Evolutionary conservation across 2,329 filamentous ascomycete species (phyloP).

Genomic region (Aaosphaeria arxii): DNA sequence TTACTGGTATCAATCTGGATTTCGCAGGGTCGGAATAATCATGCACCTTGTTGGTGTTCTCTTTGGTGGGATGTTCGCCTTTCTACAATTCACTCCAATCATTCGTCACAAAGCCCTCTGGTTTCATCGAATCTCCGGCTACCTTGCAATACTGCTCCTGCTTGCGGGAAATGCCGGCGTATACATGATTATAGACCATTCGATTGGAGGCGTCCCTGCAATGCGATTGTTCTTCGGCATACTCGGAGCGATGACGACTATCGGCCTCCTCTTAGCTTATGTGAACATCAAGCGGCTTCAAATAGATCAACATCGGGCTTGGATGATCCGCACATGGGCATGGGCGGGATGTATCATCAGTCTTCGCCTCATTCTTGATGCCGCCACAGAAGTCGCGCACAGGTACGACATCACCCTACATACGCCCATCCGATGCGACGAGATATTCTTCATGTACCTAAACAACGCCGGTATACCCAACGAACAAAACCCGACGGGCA

Average conservation of each 20-base stretch:
- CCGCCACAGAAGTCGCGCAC: too few species aligned
- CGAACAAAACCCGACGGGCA: too few species aligned
- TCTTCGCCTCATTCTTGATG: too few species aligned
- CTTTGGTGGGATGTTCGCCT: slow-evolving; percentile 39
- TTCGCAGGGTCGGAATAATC: slow-evolving; percentile 34
- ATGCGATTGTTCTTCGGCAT: slow-evolving; percentile 47
- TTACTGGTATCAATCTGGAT: slow-evolving; percentile 40
- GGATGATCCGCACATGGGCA: slow-evolving; percentile 55
- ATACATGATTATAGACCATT: slow-evolving; percentile 51
- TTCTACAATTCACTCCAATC: slow-evolving; percentile 43
- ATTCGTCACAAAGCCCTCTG: slow-evolving; percentile 48
- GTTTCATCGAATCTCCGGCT: slow-evolving; percentile 61
- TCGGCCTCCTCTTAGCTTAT: slow-evolving; percentile 47
- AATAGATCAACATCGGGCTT: slow-evolving; percentile 62
- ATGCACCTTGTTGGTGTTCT: slow-evolving; percentile 43
- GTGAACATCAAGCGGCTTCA: slow-evolving; percentile 59
- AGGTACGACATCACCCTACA: too few species aligned
- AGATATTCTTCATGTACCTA: too few species aligned
- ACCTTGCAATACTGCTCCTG: slow-evolving; percentile 51
- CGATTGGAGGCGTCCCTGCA: slow-evolving; percentile 55
- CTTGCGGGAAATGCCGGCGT: slow-evolving; percentile 48
- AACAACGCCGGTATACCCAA: too few species aligned
- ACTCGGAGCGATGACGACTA: slow-evolving; percentile 46
- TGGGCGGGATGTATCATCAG: slow-evolving; percentile 1
- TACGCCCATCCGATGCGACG: too few species aligned